Conservation (phyloP, 192 early-diverging fungal species). For the Geranomyces variabilis region DNA sequence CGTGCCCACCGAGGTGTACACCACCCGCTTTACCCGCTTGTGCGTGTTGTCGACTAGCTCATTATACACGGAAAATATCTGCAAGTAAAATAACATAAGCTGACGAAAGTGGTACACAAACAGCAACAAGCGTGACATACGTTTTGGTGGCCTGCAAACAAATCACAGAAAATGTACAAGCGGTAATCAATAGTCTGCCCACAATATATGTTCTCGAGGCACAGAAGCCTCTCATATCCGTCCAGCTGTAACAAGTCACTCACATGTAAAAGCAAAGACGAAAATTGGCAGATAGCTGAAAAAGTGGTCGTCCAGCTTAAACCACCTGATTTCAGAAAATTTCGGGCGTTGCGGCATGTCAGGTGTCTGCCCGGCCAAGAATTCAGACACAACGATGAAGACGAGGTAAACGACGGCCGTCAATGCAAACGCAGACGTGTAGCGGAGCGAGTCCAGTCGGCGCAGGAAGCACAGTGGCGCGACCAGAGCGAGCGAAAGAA, state of each 20-base stretch:
- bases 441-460: slow-evolving; percentile 84
- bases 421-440: slow-evolving; percentile 88
- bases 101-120: not conserved
- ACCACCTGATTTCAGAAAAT: slow-evolving; percentile 47
- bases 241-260: not conserved
- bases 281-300: slow-evolving; percentile 88
- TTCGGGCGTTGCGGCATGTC: slow-evolving; percentile 42
- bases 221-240: not conserved
- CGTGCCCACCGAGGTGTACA: slow-evolving; percentile 74
- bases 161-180: too few relatives aligned
- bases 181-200: too few relatives aligned
- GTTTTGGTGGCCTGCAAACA: too few relatives aligned
- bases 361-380: not conserved
- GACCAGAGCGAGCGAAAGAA: slow-evolving; percentile 70
- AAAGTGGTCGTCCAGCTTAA: slow-evolving; percentile 62
- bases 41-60: slow-evolving; percentile 86
- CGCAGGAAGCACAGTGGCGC: slow-evolving; percentile 80
- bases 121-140: too few relatives aligned
- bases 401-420: slow-evolving; percentile 84
- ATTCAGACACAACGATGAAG: slow-evolving; percentile 77
- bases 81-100: not conserved
- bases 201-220: too few relatives aligned
- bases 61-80: slow-evolving; percentile 96
- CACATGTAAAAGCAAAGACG: slow-evolving; percentile 97
- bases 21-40: slow-evolving; percentile 67